A percentile compares a stretch with the other conserved stretches of the same genome.
phyloP scores from a whole-genome alignment of 2,329 filamentous ascomycete genomes.

The Cladosporium sp. region DNA sequence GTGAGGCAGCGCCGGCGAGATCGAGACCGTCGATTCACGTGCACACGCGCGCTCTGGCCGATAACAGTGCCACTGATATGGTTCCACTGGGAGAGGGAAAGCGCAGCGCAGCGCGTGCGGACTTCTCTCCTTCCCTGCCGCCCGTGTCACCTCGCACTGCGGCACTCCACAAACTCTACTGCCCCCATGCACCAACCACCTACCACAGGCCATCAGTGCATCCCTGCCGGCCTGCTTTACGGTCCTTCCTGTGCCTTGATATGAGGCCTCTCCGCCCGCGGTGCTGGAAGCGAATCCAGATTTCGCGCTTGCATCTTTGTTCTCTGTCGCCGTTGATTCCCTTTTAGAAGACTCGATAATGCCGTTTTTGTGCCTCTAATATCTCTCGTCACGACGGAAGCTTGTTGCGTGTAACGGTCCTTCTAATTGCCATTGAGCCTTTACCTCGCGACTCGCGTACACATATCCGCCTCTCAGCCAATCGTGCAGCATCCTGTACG shows the following conservation, averaged over 20 bases:
- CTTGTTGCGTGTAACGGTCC: background rate
- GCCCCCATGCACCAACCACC: conserved; percentile 12
- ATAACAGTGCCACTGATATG: background rate
- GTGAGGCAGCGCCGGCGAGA: background rate
- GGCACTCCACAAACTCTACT: conserved; percentile 9
- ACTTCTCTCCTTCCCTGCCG: background rate
- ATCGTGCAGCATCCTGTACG: background rate
- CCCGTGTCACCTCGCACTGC: background rate
- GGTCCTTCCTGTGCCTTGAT: conserved; percentile 13
- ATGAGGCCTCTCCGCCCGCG: conserved; percentile 1
- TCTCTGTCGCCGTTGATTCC: background rate
- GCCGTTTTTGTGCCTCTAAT: background rate
- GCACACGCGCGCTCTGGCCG: background rate
- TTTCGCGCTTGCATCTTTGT: background rate
- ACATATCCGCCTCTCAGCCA: background rate
- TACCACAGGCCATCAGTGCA: conserved; percentile 9
- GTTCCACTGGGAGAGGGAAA: background rate
- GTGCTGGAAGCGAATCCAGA: background rate
- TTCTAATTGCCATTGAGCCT: background rate
- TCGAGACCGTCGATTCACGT: background rate
- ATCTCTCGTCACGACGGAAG: background rate
- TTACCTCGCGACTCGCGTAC: background rate
- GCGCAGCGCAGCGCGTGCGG: conserved; percentile 4
- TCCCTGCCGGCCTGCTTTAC: background rate
- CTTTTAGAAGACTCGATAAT: background rate